Evolutionary conservation across 768 basidiomycete species (phyloP).

Genomic region (Leucosporidium scottii): DNA sequence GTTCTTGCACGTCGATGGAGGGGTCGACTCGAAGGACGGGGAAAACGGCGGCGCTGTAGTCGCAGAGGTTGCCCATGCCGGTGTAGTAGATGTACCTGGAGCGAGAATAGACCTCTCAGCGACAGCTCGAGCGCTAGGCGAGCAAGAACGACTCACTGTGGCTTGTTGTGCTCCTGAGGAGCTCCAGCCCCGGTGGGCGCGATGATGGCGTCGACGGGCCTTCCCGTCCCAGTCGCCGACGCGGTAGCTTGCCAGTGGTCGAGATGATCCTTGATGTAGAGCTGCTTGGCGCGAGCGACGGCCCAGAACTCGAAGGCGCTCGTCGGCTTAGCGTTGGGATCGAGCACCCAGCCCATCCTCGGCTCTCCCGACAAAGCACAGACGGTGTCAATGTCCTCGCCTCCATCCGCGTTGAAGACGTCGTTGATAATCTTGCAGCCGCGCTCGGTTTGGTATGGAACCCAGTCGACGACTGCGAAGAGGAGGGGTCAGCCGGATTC

Average conservation of each 20-base stretch:
- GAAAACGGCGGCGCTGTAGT: slow-evolving; percentile 57
- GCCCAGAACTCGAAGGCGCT: too few species aligned
- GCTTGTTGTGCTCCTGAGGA: slow-evolving; percentile 10
- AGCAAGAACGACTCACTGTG: slow-evolving; percentile 1
- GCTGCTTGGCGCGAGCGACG: slow-evolving; percentile 44
- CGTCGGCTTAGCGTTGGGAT: background rate
- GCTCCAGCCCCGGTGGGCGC: slow-evolving; percentile 45
- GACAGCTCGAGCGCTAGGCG: background rate
- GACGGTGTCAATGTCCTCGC: slow-evolving; percentile 44
- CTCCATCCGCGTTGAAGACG: slow-evolving; percentile 42
- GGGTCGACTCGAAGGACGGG: slow-evolving; percentile 61
- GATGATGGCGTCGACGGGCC: slow-evolving; percentile 71
- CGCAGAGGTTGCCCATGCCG: slow-evolving; percentile 60
- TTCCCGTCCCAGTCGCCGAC: slow-evolving; percentile 55
- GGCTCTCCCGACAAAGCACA: slow-evolving; percentile 50
- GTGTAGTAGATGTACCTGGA: slow-evolving; percentile 49
- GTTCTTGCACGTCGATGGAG: slow-evolving; percentile 45
- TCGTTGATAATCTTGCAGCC: slow-evolving; percentile 44
- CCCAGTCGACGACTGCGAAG: slow-evolving; percentile 61
- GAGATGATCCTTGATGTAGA: slow-evolving; percentile 52
- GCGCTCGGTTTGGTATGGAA: slow-evolving; percentile 52
- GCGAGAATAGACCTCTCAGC: background rate
- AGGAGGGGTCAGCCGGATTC: background rate
- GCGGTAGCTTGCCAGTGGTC: slow-evolving; percentile 58
- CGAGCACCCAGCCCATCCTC: slow-evolving; percentile 49